Evolutionary conservation across 306 rosid genomes (phyloP).

Genomic region (Citrullus amarus): DNA sequence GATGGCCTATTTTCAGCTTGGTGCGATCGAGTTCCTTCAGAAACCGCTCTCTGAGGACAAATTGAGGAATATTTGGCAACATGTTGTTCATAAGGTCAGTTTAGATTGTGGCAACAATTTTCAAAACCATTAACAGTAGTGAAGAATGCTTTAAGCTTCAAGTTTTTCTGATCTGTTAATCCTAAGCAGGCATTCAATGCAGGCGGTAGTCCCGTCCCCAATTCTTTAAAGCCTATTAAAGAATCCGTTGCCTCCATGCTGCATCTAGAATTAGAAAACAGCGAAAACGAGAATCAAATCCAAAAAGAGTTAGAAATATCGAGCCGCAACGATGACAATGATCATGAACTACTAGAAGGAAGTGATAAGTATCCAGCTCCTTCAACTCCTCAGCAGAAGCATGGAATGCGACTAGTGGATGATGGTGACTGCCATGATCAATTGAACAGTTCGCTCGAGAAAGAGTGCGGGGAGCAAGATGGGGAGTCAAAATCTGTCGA

Average conservation of each 20-base stretch:
- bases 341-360: slow-evolving; percentile 38
- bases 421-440: slow-evolving; percentile 90
- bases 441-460: slow-evolving; percentile 46
- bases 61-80: slow-evolving; percentile 96
- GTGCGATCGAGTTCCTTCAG: slow-evolving; percentile 78
- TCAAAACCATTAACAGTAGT: too few species aligned
- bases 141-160: not conserved
- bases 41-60: slow-evolving; percentile 92
- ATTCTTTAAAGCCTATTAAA: slow-evolving; percentile 51
- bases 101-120: not conserved
- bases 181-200: slow-evolving; percentile 79
- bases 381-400: slow-evolving; percentile 83
- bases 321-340: slow-evolving; percentile 27
- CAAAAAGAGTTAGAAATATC: slow-evolving; percentile 28
- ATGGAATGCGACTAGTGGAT: slow-evolving; percentile 56
- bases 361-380: slow-evolving; percentile 94
- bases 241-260: slow-evolving; percentile 44
- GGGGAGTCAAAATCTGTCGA: slow-evolving; percentile 76
- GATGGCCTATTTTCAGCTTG: slow-evolving; percentile 50
- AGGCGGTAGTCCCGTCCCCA: slow-evolving; percentile 31
- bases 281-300: slow-evolving; percentile 14
- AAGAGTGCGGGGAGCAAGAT: slow-evolving; percentile 60
- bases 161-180: slow-evolving; percentile 25
- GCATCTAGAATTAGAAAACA: slow-evolving; percentile 37
- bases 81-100: slow-evolving; percentile 95